Percentiles rank a stretch among this genome's conserved stretches.
phyloP scores from a whole-genome alignment of 441 rosid genomes.

The Croton setiger region DNA sequence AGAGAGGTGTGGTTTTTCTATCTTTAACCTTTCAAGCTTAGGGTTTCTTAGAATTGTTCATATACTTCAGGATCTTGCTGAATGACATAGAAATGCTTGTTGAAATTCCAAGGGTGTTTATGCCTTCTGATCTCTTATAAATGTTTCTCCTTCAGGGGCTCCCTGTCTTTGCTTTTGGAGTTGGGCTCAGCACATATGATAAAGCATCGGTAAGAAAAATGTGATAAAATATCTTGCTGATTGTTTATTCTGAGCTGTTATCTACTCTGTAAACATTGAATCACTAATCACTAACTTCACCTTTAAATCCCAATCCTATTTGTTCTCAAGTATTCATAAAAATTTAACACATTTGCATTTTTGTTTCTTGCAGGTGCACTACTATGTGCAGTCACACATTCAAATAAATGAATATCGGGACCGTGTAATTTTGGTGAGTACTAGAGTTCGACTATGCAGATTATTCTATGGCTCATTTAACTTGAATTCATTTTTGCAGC shows the following conservation, averaged over 20 bases:
- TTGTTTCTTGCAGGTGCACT: slow-evolving; percentile 56
- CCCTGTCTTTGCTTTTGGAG: slow-evolving; percentile 82
- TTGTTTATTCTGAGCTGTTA: slow-evolving; percentile 1
- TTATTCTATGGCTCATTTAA: slow-evolving; percentile 16
- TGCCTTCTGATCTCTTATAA: slow-evolving; percentile 5
- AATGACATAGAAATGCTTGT: background rate
- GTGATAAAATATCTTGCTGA: background rate
- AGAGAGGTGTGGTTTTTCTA: slow-evolving; percentile 74
- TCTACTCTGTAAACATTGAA: slow-evolving; percentile 1
- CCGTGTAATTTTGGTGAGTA: slow-evolving; percentile 74
- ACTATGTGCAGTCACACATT: slow-evolving; percentile 89
- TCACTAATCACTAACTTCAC: background rate
- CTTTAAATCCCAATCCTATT: background rate
- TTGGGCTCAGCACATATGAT: slow-evolving; percentile 83
- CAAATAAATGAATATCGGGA: slow-evolving; percentile 96
- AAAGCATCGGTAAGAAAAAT: slow-evolving; percentile 84
- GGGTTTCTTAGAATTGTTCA: background rate
- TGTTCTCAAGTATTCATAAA: slow-evolving; percentile 4
- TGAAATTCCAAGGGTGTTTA: slow-evolving; percentile 10
- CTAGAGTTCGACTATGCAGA: slow-evolving; percentile 10
- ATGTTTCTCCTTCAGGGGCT: slow-evolving; percentile 57
- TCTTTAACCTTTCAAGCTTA: slow-evolving; percentile 13
- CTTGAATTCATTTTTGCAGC: slow-evolving; percentile 43
- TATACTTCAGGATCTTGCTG: background rate
- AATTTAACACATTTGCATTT: slow-evolving; percentile 16